These are phyloP conservation scores for Umbilicus rupestris DNA, from an alignment of 164 flowering plant species.

Conservation along the genomic window DNA sequence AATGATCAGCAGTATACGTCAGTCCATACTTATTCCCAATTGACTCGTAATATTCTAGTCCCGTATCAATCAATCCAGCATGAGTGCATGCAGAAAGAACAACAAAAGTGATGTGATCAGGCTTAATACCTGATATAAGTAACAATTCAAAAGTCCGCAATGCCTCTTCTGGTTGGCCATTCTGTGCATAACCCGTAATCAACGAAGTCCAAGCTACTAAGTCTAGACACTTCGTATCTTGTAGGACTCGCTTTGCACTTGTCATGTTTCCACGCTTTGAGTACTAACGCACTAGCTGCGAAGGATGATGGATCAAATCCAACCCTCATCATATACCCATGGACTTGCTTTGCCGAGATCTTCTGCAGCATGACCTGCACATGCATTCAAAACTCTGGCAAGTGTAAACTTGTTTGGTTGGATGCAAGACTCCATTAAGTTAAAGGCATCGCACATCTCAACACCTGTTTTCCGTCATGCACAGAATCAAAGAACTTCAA, in stretches of 20 bases:
- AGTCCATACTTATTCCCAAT: constrained; percentile 21
- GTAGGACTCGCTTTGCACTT: constrained; percentile 20
- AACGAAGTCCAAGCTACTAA: constrained; percentile 30
- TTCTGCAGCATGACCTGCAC: constrained; percentile 22
- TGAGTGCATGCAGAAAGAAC: constrained; percentile 34
- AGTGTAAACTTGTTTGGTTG: constrained; percentile 23
- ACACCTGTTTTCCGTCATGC: no score
- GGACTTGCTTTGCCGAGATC: constrained; percentile 29
- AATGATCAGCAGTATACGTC: constrained; percentile 26
- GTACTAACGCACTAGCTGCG: constrained; percentile 30
- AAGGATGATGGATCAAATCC: constrained; percentile 24
- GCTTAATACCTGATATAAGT: constrained; percentile 18
- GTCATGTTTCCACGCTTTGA: constrained; percentile 29
- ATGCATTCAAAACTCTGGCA: constrained; percentile 27
- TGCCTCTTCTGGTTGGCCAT: constrained; percentile 31
- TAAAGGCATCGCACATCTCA: no score
- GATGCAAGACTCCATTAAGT: constrained; percentile 16
- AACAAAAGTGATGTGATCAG: constrained; percentile 31
- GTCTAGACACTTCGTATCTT: constrained; percentile 15
- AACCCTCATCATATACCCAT: constrained; percentile 25
- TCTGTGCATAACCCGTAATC: constrained; percentile 29
- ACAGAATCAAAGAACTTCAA: no score
- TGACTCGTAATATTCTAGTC: constrained; percentile 26
- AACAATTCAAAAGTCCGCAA: constrained; percentile 20
- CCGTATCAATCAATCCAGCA: constrained; percentile 32